These are phyloP conservation scores for Chlorella vulgaris DNA, from an alignment of 139 green algal genomes.

Conservation along the genomic window DNA sequence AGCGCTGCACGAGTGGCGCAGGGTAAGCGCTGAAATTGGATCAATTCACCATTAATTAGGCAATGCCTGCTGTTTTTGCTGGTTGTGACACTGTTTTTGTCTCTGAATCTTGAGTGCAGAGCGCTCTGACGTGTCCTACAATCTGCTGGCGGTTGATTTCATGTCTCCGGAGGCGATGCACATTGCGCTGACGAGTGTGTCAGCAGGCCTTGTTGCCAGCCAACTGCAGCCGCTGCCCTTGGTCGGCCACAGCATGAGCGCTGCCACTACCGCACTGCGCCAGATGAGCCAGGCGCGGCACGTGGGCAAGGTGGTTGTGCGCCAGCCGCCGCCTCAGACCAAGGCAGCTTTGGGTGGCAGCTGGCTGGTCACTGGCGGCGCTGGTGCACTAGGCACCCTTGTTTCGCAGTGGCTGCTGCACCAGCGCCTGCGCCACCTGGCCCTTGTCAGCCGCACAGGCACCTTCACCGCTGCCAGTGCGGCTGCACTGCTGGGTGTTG, in stretches of 20 bases:
- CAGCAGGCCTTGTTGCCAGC: conserved; percentile 50
- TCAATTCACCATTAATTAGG: too few relatives aligned
- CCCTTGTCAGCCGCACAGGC: conserved; percentile 33
- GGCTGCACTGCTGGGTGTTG: neutral
- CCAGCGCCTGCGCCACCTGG: conserved; percentile 28
- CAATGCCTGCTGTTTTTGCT: too few relatives aligned
- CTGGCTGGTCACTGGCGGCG: conserved; percentile 20
- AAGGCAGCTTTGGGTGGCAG: neutral
- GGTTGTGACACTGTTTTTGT: too few relatives aligned
- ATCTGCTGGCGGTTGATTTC: conserved; percentile 88
- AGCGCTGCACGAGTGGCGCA: conserved; percentile 53
- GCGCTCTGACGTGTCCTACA: conserved; percentile 77
- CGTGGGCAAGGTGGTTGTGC: conserved; percentile 87
- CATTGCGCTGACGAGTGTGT: conserved; percentile 38
- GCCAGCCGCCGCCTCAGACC: neutral
- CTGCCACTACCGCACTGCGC: conserved; percentile 71
- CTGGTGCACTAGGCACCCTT: conserved; percentile 34
- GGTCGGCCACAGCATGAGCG: conserved; percentile 48
- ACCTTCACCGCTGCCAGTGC: neutral
- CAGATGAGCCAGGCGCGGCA: conserved; percentile 85
- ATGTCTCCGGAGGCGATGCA: conserved; percentile 70
- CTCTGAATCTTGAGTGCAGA: conserved; percentile 41
- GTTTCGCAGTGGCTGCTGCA: conserved; percentile 41
- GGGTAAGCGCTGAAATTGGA: too few relatives aligned
- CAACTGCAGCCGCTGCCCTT: conserved; percentile 56